Percentiles rank a stretch among this genome's conserved stretches.
Evolutionary conservation across 768 basidiomycete genomes (phyloP).

Genomic region (Russula foetens): DNA sequence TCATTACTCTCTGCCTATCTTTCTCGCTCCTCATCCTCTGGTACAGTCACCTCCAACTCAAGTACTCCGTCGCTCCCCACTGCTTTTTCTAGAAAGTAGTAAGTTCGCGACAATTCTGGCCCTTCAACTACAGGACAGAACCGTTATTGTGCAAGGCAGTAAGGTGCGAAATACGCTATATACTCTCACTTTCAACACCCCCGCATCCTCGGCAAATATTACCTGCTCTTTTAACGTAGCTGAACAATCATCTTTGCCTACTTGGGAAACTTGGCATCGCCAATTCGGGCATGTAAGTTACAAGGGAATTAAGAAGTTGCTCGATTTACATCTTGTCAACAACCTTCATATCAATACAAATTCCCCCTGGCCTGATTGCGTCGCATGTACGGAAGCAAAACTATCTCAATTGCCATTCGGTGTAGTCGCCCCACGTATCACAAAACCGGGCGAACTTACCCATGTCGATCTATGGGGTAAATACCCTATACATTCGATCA

Average conservation of each 20-base stretch:
- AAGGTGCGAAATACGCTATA: background rate
- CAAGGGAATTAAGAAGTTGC: background rate
- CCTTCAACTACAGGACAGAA: background rate
- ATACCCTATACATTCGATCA: background rate
- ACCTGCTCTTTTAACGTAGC: no score
- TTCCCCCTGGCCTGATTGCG: background rate
- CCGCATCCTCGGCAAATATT: no score
- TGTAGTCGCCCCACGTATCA: rapidly evolving
- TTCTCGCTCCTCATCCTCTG: no score
- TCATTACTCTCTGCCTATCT: no score
- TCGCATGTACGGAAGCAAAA: background rate
- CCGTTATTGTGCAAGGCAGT: no score
- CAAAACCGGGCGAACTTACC: background rate
- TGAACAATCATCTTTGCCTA: no score
- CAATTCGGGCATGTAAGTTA: background rate
- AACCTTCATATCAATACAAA: background rate
- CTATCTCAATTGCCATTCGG: background rate
- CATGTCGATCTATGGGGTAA: background rate
- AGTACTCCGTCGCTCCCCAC: no score
- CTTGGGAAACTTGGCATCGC: background rate
- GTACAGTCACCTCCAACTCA: no score
- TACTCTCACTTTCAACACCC: background rate
- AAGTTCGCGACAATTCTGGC: no score
- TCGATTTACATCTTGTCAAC: rapidly evolving
- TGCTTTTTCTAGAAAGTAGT: no score